phyloP scores from a whole-genome alignment of 345 rosid species.

The Linum lewisii region DNA sequence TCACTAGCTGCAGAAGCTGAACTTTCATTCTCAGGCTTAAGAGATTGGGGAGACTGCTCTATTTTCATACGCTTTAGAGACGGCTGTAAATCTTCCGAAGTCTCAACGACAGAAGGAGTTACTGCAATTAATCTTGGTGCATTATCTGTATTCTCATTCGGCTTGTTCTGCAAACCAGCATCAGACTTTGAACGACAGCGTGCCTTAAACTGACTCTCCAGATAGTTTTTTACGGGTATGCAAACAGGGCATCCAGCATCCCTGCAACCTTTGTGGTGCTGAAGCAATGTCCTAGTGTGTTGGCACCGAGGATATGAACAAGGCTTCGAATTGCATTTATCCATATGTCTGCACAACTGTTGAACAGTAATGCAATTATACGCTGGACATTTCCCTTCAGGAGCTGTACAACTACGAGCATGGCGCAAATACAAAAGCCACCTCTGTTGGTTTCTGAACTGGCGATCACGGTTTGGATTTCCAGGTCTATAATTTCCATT shows the following conservation, averaged over 20 bases:
- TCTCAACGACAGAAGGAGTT: slow-evolving; percentile 33
- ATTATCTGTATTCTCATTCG: slow-evolving; percentile 33
- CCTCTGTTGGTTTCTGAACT: slow-evolving; percentile 56
- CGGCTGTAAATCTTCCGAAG: slow-evolving; percentile 52
- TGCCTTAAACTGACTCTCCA: slow-evolving; percentile 42
- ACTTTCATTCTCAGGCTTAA: slow-evolving; percentile 36
- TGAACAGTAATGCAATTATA: slow-evolving; percentile 50
- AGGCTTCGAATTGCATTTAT: slow-evolving; percentile 40
- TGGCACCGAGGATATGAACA: slow-evolving; percentile 74
- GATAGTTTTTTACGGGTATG: slow-evolving; percentile 56
- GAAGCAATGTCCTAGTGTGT: slow-evolving; percentile 53
- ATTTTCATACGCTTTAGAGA: slow-evolving; percentile 72
- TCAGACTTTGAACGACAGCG: slow-evolving; percentile 34
- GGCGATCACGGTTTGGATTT: slow-evolving; percentile 46
- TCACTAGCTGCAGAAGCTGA: slow-evolving; percentile 28
- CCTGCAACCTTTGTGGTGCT: slow-evolving; percentile 57
- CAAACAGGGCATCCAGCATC: slow-evolving; percentile 78
- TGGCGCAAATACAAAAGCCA: slow-evolving; percentile 89
- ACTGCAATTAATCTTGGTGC: slow-evolving; percentile 33
- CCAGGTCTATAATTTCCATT: slow-evolving; percentile 37
- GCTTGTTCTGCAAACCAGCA: slow-evolving; percentile 33
- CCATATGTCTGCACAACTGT: slow-evolving; percentile 70
- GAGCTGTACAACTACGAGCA: slow-evolving; percentile 69
- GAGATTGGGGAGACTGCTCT: slow-evolving; percentile 49
- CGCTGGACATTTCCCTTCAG: slow-evolving; percentile 76